Conservation (phyloP, 2,329 filamentous ascomycete species). For the Tympanopsis confertula region DNA sequence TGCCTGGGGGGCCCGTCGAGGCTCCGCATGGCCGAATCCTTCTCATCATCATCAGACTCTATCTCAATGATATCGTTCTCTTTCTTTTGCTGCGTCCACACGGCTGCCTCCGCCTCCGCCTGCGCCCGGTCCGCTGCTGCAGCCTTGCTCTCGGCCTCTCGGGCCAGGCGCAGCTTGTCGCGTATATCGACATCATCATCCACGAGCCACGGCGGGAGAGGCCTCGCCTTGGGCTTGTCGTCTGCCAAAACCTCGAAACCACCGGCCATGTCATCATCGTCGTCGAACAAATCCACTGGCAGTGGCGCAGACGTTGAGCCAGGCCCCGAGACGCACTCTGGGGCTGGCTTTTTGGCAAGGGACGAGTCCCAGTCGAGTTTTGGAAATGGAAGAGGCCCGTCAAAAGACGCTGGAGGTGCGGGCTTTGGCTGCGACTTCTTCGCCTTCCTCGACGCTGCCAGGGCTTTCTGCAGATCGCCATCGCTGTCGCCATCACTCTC, state of each 20-base stretch:
- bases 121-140: constrained; percentile 51
- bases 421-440: constrained; percentile 31
- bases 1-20: too few species aligned
- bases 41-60: constrained; percentile 46
- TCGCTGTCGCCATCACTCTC: constrained; percentile 57
- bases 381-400: constrained; percentile 81
- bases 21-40: too few species aligned
- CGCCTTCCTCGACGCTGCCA: constrained; percentile 59
- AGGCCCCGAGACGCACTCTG: constrained; percentile 8
- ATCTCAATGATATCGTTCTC: constrained; percentile 46
- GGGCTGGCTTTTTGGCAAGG: constrained; percentile 30
- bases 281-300: constrained; percentile 11
- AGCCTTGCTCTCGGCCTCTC: constrained; percentile 42
- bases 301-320: constrained; percentile 8
- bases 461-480: constrained; percentile 65
- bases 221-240: constrained; percentile 33
- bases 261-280: constrained; percentile 41
- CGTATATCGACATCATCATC: constrained; percentile 53
- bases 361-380: constrained; percentile 63
- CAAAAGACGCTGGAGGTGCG: constrained; percentile 27
- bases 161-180: constrained; percentile 46
- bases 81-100: constrained; percentile 25
- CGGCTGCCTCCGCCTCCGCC: constrained; percentile 41
- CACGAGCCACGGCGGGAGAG: constrained; percentile 66
- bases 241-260: constrained; percentile 48